Evolutionary conservation across 2,329 filamentous ascomycete species (phyloP).

Genomic region (Epichloe amarillans): DNA sequence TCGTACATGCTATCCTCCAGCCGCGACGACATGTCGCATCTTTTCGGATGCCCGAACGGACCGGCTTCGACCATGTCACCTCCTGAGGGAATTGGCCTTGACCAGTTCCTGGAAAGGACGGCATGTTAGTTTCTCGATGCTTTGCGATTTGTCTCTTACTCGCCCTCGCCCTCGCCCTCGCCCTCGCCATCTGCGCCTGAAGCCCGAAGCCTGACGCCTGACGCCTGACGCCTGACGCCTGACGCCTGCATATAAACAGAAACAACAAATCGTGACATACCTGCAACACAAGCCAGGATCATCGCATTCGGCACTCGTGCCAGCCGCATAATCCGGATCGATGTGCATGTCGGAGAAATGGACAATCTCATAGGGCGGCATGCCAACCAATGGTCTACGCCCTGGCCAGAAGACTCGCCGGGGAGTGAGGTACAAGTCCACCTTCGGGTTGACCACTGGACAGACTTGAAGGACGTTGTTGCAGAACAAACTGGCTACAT

Average conservation of each 20-base stretch:
- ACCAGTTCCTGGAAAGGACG: not conserved
- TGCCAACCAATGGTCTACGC: too few species aligned
- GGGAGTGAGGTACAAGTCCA: not conserved
- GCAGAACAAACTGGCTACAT: not conserved
- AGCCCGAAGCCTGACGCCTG: too few species aligned
- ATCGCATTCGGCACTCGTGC: constrained; percentile 10
- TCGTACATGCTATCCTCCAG: constrained; percentile 2
- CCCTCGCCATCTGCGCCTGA: too few species aligned
- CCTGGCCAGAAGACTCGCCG: accelerated
- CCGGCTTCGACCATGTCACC: not conserved
- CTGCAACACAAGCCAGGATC: not conserved
- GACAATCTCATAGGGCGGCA: not conserved
- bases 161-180: too few species aligned
- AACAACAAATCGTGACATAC: constrained; percentile 4
- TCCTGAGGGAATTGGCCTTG: not conserved
- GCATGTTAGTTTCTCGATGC: too few species aligned
- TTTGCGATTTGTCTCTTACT: too few species aligned
- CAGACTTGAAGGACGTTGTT: not conserved
- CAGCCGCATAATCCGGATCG: not conserved
- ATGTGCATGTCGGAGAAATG: constrained; percentile 1
- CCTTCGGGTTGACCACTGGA: not conserved
- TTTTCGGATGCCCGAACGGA: not conserved
- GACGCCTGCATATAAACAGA: not conserved
- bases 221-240: not conserved
- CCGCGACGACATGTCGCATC: not conserved